Base-by-base conservation (phyloP, 495 filamentous ascomycete genomes). In the Aspergillus avenaceus region DNA sequence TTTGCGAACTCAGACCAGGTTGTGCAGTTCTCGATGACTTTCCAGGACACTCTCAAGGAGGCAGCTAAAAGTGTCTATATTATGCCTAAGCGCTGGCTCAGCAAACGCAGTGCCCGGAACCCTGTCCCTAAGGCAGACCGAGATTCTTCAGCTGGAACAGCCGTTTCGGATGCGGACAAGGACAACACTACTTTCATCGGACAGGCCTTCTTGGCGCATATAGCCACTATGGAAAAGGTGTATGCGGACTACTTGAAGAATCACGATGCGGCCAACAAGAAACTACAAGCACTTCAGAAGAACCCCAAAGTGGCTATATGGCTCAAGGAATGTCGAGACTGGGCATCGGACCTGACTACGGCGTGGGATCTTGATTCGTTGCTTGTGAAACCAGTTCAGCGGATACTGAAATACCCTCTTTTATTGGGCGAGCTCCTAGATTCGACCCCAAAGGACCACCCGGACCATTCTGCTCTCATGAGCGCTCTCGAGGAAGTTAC, bases 301-400 rank as follows among this genome's bases (percentile, higher is more conserved):
- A 84, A 85, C 34, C 73, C 78, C 11, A 86, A 85, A 5, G 88
- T 97, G 41, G 81, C 84, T 29, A 84, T 95, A 42, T 99, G 93
- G 93, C 72, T 96, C 25, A 83, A 86, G 49, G 93, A 96, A 64
- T 99, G 93, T 62, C 87, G 87, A 53, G 79, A 87, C 29, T 88
- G 86, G 60, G 91, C 91, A 0, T 82, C 85, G 46, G 95, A 96
- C 61, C 74, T 99, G 22, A 99, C 93, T 0, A 77, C 77, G 7
- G 91, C 95, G 4, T 97, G 95, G 95, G 85, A 95, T 61, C 69
- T 99, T 42, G 90, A 96, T 63, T 91, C 93, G 5, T 73, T 99
- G 27, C 78, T 99, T 12, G 89, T 99, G 50, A 99, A 99, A 66
- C 93, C 93, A 8, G 86, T 92, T 55, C 93, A 99, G 69, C 80